These are phyloP conservation scores for Angomonas ambiguus DNA, from an alignment of 208 protist species.

Conservation along the genomic window DNA sequence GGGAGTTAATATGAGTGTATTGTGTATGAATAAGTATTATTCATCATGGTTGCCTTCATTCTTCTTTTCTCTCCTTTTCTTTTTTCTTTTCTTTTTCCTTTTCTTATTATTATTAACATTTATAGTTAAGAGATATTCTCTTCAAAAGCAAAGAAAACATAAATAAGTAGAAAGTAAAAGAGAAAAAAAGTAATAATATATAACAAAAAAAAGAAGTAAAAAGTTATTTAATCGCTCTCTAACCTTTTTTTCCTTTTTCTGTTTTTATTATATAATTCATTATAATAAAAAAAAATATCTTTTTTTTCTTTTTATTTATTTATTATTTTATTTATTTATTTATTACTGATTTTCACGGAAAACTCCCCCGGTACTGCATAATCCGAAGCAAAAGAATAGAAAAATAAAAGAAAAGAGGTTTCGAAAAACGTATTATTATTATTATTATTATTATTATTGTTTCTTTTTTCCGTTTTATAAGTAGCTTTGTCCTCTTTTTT, in stretches of 20 bases:
- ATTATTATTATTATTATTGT: neutral
- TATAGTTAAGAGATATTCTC: no score
- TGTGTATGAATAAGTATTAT: no score
- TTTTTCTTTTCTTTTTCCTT: neutral
- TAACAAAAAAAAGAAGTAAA: constrained; percentile 1
- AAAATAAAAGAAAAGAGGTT: constrained; percentile 1
- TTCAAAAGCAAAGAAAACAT: no score
- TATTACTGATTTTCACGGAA: neutral
- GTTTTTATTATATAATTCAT: neutral
- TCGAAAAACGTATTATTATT: neutral
- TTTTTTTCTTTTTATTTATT: neutral
- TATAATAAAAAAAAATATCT: neutral
- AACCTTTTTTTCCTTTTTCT: no score
- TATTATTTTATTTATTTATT: neutral
- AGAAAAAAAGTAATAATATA: constrained; percentile 12
- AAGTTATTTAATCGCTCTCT: no score
- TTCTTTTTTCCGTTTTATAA: neutral
- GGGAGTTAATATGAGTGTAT: no score
- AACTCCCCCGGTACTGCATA: neutral
- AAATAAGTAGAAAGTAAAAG: constrained; percentile 5
- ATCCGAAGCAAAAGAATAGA: neutral
- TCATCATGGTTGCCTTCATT: neutral
- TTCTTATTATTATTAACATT: neutral
- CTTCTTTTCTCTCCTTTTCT: constrained; percentile 5
- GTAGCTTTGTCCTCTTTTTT: neutral